Evolutionary conservation across 768 basidiomycete genomes (phyloP), one percentile per base, ranked within the genome.

Genomic region (Cyathus striatus): DNA sequence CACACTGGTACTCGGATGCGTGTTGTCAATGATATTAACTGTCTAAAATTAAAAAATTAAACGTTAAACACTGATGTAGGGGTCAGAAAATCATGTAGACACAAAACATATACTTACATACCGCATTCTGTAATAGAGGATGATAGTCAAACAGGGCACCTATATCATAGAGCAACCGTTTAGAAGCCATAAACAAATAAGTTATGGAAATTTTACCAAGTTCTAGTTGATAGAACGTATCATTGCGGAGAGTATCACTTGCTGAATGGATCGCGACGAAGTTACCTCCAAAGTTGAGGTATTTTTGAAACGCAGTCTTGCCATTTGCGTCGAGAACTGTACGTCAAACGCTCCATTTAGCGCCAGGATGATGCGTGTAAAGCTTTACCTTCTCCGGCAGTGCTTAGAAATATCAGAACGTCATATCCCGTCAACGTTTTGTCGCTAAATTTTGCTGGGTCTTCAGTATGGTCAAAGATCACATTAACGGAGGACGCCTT

Each of bases 131-230:
- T 10, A 88, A 57, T 0, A 60, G 65, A 0, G 85, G 76, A 50
- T 89, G 86, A 57, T 83, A 83, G 52, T 86, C 81, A 49, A 89
- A 90, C 34, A 70, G 72, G 7, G 87, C 78, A 13, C 81, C 78
- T 80, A 36, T 18, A 18, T 39, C 20, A 32, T 32, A 32, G 30
- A 16, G 12, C 30, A 32, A 4, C 16, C 30, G 4, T 16, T 32
- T 4, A 22, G 38, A 32, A 25, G 36, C n/a, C n/a, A 25, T 44
- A 16, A 4, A 13, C 34, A 16, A 12, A 14, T 13, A 17, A 21
- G 13, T 9, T 24, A 9, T 21, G 14, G 18, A 6, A n/a, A 36
- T 41, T 6, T 4, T 42, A 80, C 83, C 80, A 42, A 86, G 54
- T 56, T 83, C 77, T 40, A 61, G 65, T 14, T 66, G 67, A 52